Conservation (phyloP, 2,329 filamentous ascomycete species). For the Trichoderma sp. region DNA sequence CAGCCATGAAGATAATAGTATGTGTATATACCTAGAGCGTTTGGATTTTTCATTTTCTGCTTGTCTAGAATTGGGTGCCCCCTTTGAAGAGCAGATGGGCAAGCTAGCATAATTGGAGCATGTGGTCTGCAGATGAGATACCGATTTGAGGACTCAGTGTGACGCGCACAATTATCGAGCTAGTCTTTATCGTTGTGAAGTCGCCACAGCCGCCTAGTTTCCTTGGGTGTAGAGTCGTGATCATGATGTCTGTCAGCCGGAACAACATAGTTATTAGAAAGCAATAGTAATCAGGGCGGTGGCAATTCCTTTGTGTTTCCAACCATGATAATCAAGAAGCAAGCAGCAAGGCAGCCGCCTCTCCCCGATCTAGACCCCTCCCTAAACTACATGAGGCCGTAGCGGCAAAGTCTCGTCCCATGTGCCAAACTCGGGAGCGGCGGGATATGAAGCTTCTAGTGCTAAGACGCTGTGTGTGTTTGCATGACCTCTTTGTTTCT, state of each 20-base stretch:
- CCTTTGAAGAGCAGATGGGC: not conserved
- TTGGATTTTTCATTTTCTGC: not conserved
- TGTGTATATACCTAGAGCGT: not conserved
- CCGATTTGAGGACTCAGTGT: not conserved
- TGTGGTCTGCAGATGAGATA: not conserved
- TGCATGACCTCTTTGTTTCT: not conserved
- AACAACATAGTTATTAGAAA: not conserved
- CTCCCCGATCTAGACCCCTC: not conserved
- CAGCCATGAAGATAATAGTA: not conserved
- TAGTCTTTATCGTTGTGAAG: not conserved
- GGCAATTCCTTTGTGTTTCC: not conserved
- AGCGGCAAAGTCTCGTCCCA: not conserved
- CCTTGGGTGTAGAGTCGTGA: not conserved
- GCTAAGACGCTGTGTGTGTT: not conserved
- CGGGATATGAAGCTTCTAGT: not conserved
- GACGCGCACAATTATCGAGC: not conserved
- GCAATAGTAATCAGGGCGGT: not conserved
- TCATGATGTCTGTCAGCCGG: not conserved
- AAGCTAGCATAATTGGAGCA: not conserved
- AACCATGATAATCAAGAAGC: not conserved
- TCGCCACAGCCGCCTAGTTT: not conserved
- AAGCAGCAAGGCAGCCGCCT: not conserved
- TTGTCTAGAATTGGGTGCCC: not conserved
- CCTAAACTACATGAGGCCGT: not conserved
- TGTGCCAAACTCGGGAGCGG: conserved; percentile 1